Base-by-base conservation (phyloP, 306 rosid species). In the Vigna trinervia region DNA sequence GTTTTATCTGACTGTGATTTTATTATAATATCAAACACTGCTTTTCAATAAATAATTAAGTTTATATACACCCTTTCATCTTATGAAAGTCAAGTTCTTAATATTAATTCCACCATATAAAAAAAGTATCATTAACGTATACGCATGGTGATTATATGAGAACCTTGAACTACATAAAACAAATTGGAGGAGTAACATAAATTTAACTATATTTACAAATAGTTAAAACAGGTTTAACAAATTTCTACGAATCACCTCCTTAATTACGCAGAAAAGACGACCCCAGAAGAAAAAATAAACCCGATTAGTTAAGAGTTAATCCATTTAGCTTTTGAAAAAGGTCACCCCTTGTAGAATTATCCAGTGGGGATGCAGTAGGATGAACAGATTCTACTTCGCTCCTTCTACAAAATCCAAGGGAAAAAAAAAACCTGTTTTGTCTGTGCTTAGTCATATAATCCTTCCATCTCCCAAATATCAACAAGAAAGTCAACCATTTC, bases 401-500 rank as follows among this genome's bases (percentile, higher is more conserved):
- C 57, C 39, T 41, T 71, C 45, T 66, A 19, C 69, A 78, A 78
- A 84, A 78, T 67, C 61, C 52, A 45, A 22, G 59, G 46, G 38
- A 15, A 72, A n/a, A 75, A 45, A 5, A 20, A 53, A 71, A 28
- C 41, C 41, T 75, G 15, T 20, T 74, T 79, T 81, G 52, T 70
- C 69, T 43, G 75, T 43, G 75, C 57, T 94, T 87, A 90, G 73
- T 90, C 98, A 78, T 92, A 90, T 54, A 90, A 59, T 76, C 96
- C 97, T 51, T 90, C 97, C 57, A 84, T 81, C 84, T 92, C 98
- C 97, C 97, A 94, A 17, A 88, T 71, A 79, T 92, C 91, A 70
- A 85, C 92, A 73, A 92, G 93, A 83, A 90, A 92, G 9, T 90
- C 96, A 19, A 90, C 28, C 97, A 94, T 94, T 82, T 94, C 98